phyloP scores from a whole-genome alignment of 176 grass and related monocot genomes.

The Otatea glauca region DNA sequence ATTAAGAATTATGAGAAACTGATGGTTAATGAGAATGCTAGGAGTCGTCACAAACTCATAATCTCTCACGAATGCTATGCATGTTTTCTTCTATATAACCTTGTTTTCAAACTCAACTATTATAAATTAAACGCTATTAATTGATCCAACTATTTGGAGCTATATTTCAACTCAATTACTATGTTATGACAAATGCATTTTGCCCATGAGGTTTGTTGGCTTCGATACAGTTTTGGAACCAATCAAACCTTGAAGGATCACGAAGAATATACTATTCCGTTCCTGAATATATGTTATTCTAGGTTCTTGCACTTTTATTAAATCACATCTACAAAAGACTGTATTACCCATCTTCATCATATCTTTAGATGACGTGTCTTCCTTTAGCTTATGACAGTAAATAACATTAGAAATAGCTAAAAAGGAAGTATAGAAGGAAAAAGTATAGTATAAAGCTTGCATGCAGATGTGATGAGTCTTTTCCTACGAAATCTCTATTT shows the following conservation, averaged over 20 bases:
- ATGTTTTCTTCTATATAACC: not conserved
- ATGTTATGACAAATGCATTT: constrained; percentile 15
- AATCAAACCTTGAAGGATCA: not conserved
- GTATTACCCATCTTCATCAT: too few relatives aligned
- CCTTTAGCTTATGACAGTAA: too few relatives aligned
- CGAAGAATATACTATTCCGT: not conserved
- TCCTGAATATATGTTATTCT: too few relatives aligned
- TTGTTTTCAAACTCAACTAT: not conserved
- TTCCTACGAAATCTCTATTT: too few relatives aligned
- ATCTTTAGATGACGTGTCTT: too few relatives aligned
- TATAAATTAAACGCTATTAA: not conserved
- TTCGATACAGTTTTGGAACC: not conserved
- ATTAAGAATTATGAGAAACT: not conserved
- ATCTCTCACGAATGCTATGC: not conserved
- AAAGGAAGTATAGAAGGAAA: too few relatives aligned
- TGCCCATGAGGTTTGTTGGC: not conserved
- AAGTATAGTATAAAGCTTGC: too few relatives aligned
- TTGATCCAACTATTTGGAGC: not conserved
- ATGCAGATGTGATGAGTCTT: too few relatives aligned
- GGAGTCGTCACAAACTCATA: not conserved
- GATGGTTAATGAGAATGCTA: not conserved
- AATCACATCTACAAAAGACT: too few relatives aligned
- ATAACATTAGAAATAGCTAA: too few relatives aligned
- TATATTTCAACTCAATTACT: constrained; percentile 11
- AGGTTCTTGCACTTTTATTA: too few relatives aligned